Evolutionary conservation across 1,284 basidiomycete species (phyloP), one percentile per base, ranked within the genome.

Genomic region (Melanopsichium pennsylvanicum): DNA sequence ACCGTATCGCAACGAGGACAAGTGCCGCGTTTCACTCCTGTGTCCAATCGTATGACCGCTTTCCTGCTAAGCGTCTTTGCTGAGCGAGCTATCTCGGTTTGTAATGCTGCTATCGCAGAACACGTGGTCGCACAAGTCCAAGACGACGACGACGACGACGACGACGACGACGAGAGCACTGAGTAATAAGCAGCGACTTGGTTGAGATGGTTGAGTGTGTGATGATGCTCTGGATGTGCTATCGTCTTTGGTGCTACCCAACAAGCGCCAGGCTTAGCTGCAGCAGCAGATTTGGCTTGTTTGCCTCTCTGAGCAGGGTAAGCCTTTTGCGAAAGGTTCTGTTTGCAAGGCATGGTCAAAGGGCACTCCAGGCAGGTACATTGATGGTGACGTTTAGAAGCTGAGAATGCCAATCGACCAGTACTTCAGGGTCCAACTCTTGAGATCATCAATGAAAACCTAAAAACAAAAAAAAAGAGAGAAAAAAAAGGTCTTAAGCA

Each of bases 1-100:
- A 48, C 42, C 19, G 49, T 33, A 23, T 52, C 55, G 38, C 64
- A 68, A 19, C 21, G 43, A 1, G 38, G 25, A 36, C 64, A 68
- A 4, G 36, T 34, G 0, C 31, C 25, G 15, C 58, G 42, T 25
- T 68, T 68, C 6, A 57, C 31, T 10, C 42, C 34, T 15, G 58
- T 61, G 26, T 68, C 64, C 18, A 68, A 27, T 12, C 64, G 25
- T 13, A 68, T 68, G n/a, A 68, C 58, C 42, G 58, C 58, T 41
- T 68, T 68, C 4, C 54, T 31, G 1, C 48, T 51, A 9, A 63
- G 44, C 26, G 54, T 40, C 38, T 57, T 56, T 10, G 54, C 51
- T 10, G 48, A 42, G 6, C 58, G 39, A 26, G 41, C 43, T 33
- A 61, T 35, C 34, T 61, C 54, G 27, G 38, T 36, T 27, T 61